Evolutionary conservation across 805 yeast genomes (phyloP), one percentile per base, ranked within the genome.

Genomic region (Schwanniomyces vanrijiae): DNA sequence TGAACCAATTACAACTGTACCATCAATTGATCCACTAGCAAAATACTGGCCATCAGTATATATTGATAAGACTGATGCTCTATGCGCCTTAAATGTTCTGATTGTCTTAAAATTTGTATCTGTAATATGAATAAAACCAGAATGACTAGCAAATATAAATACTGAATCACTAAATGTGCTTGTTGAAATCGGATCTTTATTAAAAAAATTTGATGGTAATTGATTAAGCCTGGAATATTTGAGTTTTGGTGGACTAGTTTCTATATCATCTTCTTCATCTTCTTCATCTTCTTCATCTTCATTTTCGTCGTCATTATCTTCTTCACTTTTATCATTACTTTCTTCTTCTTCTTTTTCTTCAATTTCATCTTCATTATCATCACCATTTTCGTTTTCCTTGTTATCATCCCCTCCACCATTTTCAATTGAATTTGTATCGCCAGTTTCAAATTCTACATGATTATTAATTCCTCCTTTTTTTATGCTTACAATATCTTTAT

Each of bases 1-100:
- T 2, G 90, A 79, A 0, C 96, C 94, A 4, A 90, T 79, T 1
- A 90, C 90, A 0, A 92, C 86, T 0, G 96, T 87, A 0, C 99
- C 99, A 61, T 94, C 99, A 72, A 92, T 84, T 0, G 97, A 90
- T 0, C 91, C 96, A 0, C 96, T 84, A 0, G 94, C 95, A 49
- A 94, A 81, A 57, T 77, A 82, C 7, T 66, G 66, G 0, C 95
- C 94, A 58, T 89, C 95, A 1, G 86, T 76, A 45, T 83, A 80
- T 0, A 90, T 74, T 0, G 89, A 80, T 37, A 91, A 66, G 2
- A 94, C 80, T 0, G 97, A 89, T 0, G 97, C 90, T 40, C 88
- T 75, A 58, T 95, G 96, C 0, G 92, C 90, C 55, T 89, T 81
- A 50, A 88, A 77, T 0, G 96, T 84, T 33, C 96, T 75, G 1